These are phyloP conservation scores for Pulveroboletus sp. DNA, from an alignment of 768 basidiomycete genomes.

Conservation along the genomic window DNA sequence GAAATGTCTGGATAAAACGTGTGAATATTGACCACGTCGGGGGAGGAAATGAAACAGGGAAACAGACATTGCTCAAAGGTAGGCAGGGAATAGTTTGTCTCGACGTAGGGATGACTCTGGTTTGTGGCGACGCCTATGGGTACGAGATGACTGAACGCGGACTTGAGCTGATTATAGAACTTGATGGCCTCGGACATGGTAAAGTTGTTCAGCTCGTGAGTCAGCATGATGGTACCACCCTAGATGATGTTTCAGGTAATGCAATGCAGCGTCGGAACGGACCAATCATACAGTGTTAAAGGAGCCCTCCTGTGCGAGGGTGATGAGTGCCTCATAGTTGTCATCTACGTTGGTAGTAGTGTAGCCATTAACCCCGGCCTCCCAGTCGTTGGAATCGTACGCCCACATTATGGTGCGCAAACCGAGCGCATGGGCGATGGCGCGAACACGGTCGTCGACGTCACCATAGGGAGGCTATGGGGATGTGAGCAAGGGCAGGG, in stretches of 20 bases:
- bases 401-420: constrained; percentile 72
- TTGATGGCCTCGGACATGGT: constrained; percentile 61
- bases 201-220: constrained; percentile 57
- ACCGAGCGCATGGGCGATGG: constrained; percentile 63
- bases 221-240: constrained; percentile 50
- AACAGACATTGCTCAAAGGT: constrained; percentile 44
- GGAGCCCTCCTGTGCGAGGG: constrained; percentile 40
- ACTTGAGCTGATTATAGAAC: constrained; percentile 43
- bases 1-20: constrained; percentile 16
- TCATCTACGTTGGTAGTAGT: constrained; percentile 44
- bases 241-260: constrained; percentile 12
- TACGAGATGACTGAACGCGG: constrained; percentile 46
- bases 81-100: constrained; percentile 40
- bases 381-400: constrained; percentile 73
- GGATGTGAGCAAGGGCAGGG: background rate
- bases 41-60: background rate
- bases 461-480: constrained; percentile 60
- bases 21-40: background rate
- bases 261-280: no score
- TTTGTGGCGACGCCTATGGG: constrained; percentile 54
- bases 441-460: constrained; percentile 71
- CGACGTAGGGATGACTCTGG: constrained; percentile 49
- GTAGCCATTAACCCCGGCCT: constrained; percentile 45
- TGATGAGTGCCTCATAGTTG: constrained; percentile 54
- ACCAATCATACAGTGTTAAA: constrained; percentile 34